Percentiles rank a stretch among this genome's conserved stretches.
These are phyloP conservation scores for Phytopythium sindhum DNA, from an alignment of 352 stramenopile genomes.

Conservation along the genomic window DNA sequence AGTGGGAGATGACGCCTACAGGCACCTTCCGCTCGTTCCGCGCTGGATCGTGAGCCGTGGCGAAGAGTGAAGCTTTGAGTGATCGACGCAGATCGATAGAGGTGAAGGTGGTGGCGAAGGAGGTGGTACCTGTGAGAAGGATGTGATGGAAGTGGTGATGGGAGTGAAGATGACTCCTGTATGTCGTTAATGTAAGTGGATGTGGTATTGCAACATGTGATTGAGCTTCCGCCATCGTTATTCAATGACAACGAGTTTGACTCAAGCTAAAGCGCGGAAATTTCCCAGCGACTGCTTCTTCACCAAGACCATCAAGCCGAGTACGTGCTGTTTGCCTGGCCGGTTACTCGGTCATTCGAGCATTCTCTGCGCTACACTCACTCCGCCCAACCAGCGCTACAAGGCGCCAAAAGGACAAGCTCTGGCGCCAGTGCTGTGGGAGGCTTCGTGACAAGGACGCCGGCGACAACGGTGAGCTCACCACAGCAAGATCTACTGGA, in stretches of 20 bases:
- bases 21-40: slow-evolving; percentile 27
- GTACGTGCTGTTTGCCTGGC: no score
- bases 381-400: not conserved
- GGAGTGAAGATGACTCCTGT: no score
- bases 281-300: not conserved
- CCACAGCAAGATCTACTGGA: not conserved
- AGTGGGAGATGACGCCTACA: slow-evolving; percentile 30
- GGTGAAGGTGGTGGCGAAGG: not conserved
- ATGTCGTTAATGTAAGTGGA: no score
- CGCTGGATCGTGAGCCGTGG: slow-evolving; percentile 7
- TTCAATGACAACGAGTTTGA: no score
- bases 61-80: not conserved
- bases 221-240: not conserved
- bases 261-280: not conserved
- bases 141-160: no score
- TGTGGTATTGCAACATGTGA: no score
- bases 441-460: no score
- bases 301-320: no score
- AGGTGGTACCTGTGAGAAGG: not conserved
- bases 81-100: not conserved
- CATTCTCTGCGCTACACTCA: not conserved
- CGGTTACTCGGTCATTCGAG: not conserved
- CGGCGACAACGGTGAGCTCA: no score
- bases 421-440: not conserved
- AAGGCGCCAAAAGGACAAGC: not conserved